Evolutionary conservation across 2,329 filamentous ascomycete genomes (phyloP).

Genomic region (Nothophoma quercina): DNA sequence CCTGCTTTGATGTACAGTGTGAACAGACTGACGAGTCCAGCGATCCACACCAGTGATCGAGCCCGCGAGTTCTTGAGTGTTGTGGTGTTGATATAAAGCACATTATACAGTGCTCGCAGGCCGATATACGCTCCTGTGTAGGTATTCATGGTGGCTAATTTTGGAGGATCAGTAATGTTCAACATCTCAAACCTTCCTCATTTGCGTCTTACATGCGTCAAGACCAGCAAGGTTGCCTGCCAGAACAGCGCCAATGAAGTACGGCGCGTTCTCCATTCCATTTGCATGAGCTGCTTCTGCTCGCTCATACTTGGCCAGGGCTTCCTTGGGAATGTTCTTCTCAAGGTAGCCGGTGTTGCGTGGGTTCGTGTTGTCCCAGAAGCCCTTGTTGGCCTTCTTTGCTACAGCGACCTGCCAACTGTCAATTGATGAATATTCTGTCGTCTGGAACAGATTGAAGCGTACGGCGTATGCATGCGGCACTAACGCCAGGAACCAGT

Average conservation of each 20-base stretch:
- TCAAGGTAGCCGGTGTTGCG: constrained; percentile 37
- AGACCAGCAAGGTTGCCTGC: constrained; percentile 51
- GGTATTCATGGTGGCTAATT: constrained; percentile 32
- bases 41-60: constrained; percentile 25
- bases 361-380: constrained; percentile 54
- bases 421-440: background rate
- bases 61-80: constrained; percentile 26
- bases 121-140: constrained; percentile 24
- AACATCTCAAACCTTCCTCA: background rate
- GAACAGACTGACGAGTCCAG: constrained; percentile 19
- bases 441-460: background rate
- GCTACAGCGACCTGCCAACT: background rate
- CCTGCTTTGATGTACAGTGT: constrained; percentile 33
- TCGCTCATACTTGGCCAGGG: constrained; percentile 52
- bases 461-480: constrained; percentile 34
- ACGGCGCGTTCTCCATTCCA: constrained; percentile 55
- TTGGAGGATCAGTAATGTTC: background rate
- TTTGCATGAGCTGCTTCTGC: constrained; percentile 56
- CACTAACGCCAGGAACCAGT: constrained; percentile 30
- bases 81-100: constrained; percentile 31
- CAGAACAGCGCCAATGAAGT: constrained; percentile 55
- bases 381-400: constrained; percentile 32
- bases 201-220: constrained; percentile 19
- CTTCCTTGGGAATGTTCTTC: constrained; percentile 38
- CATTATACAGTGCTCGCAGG: constrained; percentile 30